These are phyloP conservation scores for Coelastrella sp. DNA, from an alignment of 139 green algal species.

Conservation along the genomic window DNA sequence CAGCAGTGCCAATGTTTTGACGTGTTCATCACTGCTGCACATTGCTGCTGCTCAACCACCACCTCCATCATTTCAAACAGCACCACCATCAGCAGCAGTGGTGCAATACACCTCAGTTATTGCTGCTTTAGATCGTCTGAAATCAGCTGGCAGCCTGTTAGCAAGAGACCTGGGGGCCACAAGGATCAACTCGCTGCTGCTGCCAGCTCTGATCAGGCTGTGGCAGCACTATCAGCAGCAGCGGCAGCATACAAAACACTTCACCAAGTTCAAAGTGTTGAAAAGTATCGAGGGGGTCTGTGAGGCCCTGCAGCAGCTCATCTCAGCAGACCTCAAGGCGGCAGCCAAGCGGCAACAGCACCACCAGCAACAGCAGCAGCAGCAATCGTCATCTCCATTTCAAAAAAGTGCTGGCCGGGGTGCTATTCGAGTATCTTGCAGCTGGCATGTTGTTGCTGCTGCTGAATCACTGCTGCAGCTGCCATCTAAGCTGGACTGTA, in stretches of 20 bases:
- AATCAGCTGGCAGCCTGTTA: background rate
- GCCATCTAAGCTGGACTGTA: background rate
- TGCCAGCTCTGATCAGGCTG: background rate
- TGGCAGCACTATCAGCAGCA: background rate
- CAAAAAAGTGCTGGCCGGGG: background rate
- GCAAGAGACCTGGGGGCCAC: background rate
- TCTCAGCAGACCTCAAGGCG: background rate
- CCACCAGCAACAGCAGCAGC: background rate
- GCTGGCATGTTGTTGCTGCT: constrained; percentile 2
- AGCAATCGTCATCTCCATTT: background rate
- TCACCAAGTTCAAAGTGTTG: background rate
- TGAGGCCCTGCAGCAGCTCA: background rate
- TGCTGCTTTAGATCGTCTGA: background rate
- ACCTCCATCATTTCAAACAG: background rate
- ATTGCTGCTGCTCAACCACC: background rate
- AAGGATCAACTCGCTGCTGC: background rate
- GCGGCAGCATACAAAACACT: no score
- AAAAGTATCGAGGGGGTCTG: background rate
- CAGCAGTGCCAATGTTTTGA: background rate
- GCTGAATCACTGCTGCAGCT: background rate
- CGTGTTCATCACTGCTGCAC: background rate
- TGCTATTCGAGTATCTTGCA: background rate
- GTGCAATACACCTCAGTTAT: background rate
- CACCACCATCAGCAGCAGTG: constrained; percentile 15
- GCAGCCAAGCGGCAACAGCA: background rate